Conservation (phyloP, 148 eudicot genomes). For the Polygonum aviculare region DNA sequence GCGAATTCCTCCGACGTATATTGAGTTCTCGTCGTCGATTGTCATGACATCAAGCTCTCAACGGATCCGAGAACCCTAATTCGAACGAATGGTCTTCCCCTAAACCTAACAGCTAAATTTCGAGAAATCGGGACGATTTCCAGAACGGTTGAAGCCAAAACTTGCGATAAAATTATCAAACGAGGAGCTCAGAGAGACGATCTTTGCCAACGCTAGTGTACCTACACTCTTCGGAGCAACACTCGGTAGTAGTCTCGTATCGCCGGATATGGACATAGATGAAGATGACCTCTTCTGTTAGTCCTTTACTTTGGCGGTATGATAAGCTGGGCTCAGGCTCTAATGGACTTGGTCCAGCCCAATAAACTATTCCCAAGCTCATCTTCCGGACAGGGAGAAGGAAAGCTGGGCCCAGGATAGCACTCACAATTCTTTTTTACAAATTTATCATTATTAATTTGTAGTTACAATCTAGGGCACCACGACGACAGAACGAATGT, state of each 20-base stretch:
- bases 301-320: not conserved
- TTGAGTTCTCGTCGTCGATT: conserved; percentile 66
- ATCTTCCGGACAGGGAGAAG: no score
- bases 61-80: not conserved
- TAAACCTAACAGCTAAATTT: not conserved
- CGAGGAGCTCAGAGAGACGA: not conserved
- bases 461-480: no score
- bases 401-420: no score
- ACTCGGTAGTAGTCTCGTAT: not conserved
- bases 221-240: not conserved
- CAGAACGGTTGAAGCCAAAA: not conserved
- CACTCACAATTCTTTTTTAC: no score
- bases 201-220: not conserved
- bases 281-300: not conserved
- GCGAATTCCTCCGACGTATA: conserved; percentile 82
- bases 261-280: no score
- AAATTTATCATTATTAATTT: no score
- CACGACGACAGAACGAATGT: no score
- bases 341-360: not conserved
- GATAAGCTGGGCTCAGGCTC: not conserved
- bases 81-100: not conserved
- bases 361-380: not conserved
- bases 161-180: not conserved
- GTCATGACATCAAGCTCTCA: conserved; percentile 32
- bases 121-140: not conserved